Base-by-base conservation (phyloP, 352 stramenopile genomes). In the Phytophthora melonis region DNA sequence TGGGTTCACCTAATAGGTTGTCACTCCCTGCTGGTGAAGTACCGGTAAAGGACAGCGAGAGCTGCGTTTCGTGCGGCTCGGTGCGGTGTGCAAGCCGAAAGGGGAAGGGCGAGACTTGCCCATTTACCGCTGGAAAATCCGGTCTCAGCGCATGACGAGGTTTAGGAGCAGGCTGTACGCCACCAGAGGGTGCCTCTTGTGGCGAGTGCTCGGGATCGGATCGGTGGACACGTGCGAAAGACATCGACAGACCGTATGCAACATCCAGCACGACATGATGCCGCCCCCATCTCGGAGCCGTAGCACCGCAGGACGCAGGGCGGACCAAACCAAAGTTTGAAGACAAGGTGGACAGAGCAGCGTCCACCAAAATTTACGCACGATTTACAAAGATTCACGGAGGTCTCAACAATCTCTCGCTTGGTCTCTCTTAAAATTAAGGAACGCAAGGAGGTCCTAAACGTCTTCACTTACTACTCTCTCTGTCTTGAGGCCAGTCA, bases 41-140 rank as follows among this genome's bases (percentile, higher is more conserved):
- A n/a, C n/a, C n/a, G n/a, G 63, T 75, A 72, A 60, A 63, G 63
- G 58, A 62, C 34, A 55, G 66, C 27, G 47, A 45, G 63, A 71
- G 47, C 57, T 68, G 63, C 39, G 53, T 67, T 70, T 63, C 36
- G 45, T 69, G 67, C 66, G 49, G 34, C 27, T 47, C 27, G 18
- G 18, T n/a, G 21, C 5, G 32, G 23, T 18, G 36, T 61, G n/a
- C 34, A 25, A 36, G 32, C 43, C 45, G 49, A 70, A 66, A 68
- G 57, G 49, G 69, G 39, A 72, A 67, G 39, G 56, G 27, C 60
- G 49, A 58, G 32, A 43, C 55, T 55, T 66, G 49, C 34, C 56
- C 50, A 56, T 59, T 72, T 32, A 55, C 56, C 25, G 23, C 49
- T 63, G 19, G 58, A 77, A 72, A 74, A 77, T 77, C 70, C 70